Evolutionary conservation across 1,284 basidiomycete species (phyloP), one percentile per base, ranked within the genome.

Genomic region (Puccinia horiana): DNA sequence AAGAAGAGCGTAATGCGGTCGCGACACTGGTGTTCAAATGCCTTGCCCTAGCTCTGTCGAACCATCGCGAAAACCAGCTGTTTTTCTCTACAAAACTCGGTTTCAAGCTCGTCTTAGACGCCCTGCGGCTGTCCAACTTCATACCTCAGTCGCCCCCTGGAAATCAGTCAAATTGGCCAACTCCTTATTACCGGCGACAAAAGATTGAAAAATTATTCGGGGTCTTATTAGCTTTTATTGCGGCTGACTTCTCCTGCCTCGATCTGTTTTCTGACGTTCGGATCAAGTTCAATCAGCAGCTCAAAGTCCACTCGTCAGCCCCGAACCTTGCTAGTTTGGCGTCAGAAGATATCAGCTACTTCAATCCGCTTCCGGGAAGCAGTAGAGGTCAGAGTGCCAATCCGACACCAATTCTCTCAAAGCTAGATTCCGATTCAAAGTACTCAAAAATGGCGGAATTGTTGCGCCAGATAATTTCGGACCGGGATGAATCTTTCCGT

Each of bases 11-110:
- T 26, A 72, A 81, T 44, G 70, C 69, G 32, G 70, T 81, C 5
- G 54, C 67, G 12, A 73, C 44, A 47, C 70, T 81, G 29, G 61
- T 81, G 35, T 81, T 81, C 47, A 81, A 81, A 47, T 81, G 79
- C 37, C 70, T 81, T 23, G 69, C 79, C 12, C 72, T 81, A 3
- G 79, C 54, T 44, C 29, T 75, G 26, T 47, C 72, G 16, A 63
- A 63, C 37, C 58, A 81, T 63, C 52, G 37, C 37, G 70, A 72
- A 72, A 81, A 81, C 18, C 69, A 81, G 58, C 70, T 44, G 23
- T 81, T 61, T 44, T 81, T 81, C 42, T 81, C 70, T 32, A 65
- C 72, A 12, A 63, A 61, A 40, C 54, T 81, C 47, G 58, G 79
- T 0, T 81, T 47, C 42, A 58, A 81, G 49, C 58, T 73, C 49